Evolutionary conservation across 1,139 yeast species (phyloP), one percentile per base, ranked within the genome.

Genomic region (Blastobotrys petasosporus): DNA sequence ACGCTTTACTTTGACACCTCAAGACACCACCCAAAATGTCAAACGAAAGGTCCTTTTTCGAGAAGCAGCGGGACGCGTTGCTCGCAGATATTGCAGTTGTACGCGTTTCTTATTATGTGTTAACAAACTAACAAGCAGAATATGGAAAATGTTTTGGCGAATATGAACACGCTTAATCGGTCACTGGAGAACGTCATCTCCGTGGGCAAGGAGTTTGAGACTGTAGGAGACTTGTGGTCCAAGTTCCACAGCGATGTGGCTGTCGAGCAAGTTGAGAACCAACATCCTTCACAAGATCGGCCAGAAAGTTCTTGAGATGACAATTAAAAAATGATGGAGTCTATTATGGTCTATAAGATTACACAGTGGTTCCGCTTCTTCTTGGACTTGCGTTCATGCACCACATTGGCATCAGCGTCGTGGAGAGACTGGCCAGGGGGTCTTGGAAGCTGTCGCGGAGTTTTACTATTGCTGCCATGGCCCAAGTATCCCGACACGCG

Each of bases 121-220:
- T 39, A 40, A 40, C 48, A 23, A n/a, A 25, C 15, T 7, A 2
- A n/a, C n/a, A n/a, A 11, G 16, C 15, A 62, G 54, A 68, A 75
- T 20, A 71, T 76, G 76, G 79, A 76, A 48, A 65, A 74, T 2
- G 76, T 76, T 7, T 59, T 76, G 44, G 69, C 71, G 53, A 75
- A 74, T 50, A 58, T 76, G 42, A 75, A 74, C 54, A 68, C 75
- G 36, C 60, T 77, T 41, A 77, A 76, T 54, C 66, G 77, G 39
- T 71, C 79, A 0, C 57, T 77, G 38, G 78, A 75, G 50, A 74
- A 71, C 23, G 70, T 75, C 2, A 67, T 74, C 13, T 76, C 76
- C 2, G 78, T 77, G 5, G 80, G 81, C 1, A 72, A 72, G 52
- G 80, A 76, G 51, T 76, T 77, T 50, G 77, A 76, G 44, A 66